Conservation (phyloP, 495 filamentous ascomycete genomes). For the Talaromyces ruber region DNA sequence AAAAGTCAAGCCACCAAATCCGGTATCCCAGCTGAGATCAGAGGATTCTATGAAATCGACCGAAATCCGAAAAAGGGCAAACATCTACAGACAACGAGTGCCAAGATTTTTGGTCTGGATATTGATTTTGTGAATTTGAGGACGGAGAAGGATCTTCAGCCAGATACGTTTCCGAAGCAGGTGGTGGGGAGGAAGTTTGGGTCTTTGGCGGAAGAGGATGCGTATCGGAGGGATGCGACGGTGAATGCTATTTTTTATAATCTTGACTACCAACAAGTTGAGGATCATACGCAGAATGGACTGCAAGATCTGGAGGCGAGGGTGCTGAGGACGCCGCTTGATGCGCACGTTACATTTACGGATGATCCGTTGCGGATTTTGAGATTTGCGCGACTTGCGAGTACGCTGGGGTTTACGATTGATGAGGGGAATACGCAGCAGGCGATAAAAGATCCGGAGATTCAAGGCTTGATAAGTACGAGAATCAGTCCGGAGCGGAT, state of each 20-base stretch:
- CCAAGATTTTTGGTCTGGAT: background rate
- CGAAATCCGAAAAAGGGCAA: background rate
- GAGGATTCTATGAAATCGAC: conserved; percentile 1
- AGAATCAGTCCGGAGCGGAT: background rate
- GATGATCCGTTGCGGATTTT: conserved; percentile 1
- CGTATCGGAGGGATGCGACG: background rate
- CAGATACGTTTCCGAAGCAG: background rate
- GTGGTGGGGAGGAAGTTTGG: background rate
- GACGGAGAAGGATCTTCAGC: background rate
- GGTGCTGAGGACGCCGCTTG: background rate
- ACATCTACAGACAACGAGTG: background rate
- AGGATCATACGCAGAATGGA: background rate
- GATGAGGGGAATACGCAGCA: background rate
- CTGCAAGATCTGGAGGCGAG: background rate
- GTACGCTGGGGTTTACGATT: background rate
- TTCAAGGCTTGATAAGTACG: background rate
- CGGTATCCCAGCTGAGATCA: background rate
- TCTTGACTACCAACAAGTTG: background rate
- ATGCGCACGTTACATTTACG: background rate
- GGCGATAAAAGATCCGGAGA: background rate
- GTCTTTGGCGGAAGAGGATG: background rate
- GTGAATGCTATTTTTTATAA: conserved; percentile 1
- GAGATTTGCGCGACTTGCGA: background rate
- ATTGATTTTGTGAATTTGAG: conserved; percentile 5
- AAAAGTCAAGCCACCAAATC: background rate